phyloP scores from a whole-genome alignment of 305 asterid species.

The Fraxinus ornus region DNA sequence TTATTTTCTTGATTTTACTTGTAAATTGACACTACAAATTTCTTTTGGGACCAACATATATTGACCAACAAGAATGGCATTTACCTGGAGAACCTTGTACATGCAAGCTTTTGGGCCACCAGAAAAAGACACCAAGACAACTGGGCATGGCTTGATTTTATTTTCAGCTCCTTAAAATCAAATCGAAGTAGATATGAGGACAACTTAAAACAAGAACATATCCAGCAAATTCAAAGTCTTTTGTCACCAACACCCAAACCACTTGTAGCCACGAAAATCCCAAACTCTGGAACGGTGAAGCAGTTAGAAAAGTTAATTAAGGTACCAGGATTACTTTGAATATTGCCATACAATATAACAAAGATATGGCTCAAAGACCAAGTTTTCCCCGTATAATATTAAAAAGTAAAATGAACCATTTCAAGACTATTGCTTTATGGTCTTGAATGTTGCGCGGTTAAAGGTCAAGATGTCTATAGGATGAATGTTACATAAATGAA shows the following conservation, averaged over 20 bases:
- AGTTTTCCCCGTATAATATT: background rate
- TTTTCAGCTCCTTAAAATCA: constrained; percentile 64
- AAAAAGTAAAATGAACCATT: background rate
- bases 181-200: background rate
- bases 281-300: too few relatives aligned
- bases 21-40: too few relatives aligned
- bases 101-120: constrained; percentile 91
- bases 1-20: too few relatives aligned
- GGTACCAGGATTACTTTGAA: background rate
- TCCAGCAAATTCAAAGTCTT: background rate
- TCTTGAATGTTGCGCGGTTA: background rate
- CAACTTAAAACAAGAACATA: background rate
- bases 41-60: too few relatives aligned
- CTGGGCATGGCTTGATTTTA: constrained; percentile 77
- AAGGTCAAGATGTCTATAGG: background rate
- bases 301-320: too few relatives aligned
- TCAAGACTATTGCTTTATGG: background rate
- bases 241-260: too few relatives aligned
- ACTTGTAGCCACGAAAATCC: too few relatives aligned
- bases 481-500: background rate
- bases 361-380: background rate
- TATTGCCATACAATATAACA: background rate
- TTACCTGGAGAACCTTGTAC: constrained; percentile 93
- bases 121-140: constrained; percentile 87
- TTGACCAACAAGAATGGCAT: constrained; percentile 10